Evolutionary conservation across 768 basidiomycete species (phyloP).

Genomic region (Hypholoma sublateritium): DNA sequence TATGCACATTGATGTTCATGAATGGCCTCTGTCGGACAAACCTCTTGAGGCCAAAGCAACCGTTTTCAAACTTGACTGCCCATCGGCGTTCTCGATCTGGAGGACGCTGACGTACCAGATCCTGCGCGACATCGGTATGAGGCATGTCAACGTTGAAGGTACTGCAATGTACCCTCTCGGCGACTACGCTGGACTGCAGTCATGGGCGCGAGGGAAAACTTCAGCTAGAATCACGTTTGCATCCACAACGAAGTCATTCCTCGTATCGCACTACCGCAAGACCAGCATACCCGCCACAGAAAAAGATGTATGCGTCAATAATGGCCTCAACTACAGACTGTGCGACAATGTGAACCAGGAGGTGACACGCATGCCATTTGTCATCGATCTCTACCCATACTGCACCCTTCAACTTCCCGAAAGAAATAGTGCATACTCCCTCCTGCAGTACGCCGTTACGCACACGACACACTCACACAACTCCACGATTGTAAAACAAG

Average conservation of each 20-base stretch:
- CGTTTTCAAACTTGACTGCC: slow-evolving; percentile 44
- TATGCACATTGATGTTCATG: slow-evolving; percentile 35
- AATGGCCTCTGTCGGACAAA: slow-evolving; percentile 45
- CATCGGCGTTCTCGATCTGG: slow-evolving; percentile 41
- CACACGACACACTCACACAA: slow-evolving; percentile 41
- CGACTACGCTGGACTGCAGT: slow-evolving; percentile 5
- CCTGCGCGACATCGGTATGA: slow-evolving; percentile 33
- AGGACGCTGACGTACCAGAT: slow-evolving; percentile 38
- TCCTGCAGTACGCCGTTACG: slow-evolving; percentile 35
- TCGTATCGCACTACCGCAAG: slow-evolving; percentile 28
- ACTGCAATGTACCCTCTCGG: neutral
- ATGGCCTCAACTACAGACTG: slow-evolving; percentile 27
- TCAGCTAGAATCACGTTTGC: slow-evolving; percentile 32
- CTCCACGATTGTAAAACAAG: slow-evolving; percentile 40
- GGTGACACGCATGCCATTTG: slow-evolving; percentile 17
- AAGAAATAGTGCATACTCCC: slow-evolving; percentile 25
- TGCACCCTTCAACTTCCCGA: slow-evolving; percentile 31
- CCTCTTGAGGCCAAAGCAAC: slow-evolving; percentile 22
- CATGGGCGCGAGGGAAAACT: slow-evolving; percentile 6
- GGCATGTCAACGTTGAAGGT: neutral
- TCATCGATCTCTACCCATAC: slow-evolving; percentile 10
- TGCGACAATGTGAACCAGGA: slow-evolving; percentile 22
- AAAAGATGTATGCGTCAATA: slow-evolving; percentile 22
- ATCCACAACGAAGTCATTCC: slow-evolving; percentile 33
- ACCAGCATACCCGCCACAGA: slow-evolving; percentile 14